Base-by-base conservation (phyloP, 768 basidiomycete species). In the Tylopilus rubrobrunneus region DNA sequence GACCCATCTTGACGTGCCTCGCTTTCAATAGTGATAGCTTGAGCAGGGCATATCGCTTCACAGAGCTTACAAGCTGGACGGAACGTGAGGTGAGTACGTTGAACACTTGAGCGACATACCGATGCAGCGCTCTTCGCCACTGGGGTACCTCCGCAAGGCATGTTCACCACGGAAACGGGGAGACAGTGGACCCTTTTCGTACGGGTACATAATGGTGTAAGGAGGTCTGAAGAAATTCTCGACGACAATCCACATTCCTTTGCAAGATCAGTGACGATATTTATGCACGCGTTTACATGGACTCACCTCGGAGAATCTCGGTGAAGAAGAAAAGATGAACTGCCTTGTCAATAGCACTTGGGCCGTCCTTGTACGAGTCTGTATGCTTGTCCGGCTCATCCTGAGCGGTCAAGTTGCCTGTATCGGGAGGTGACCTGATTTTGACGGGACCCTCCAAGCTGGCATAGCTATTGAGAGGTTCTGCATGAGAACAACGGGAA, bases 81-180 rank as follows among this genome's bases (percentile, higher is more conserved):
- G 40, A 49, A 39, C 27, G 21, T 60, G 34, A 68, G 50, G 10
- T 10, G 19, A 47, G 37, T 10, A 40, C 37, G 33, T 37, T 54
- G 40, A 46, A 21, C 14, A 36, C 23, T 27, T 15, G 21, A 25
- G 41, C 3, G 19, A 77, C 90, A 62, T 63, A 94, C 96, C 96
- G 57, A 99, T 99, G 74, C 97, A 99, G 43, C 97, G 85, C 71
- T 99, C 97, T 75, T 99, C 97, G 23, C 97, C 97, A 58, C 87
- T 95, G 14, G 97, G 93, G 72, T 99, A 99, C 62, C 97, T 78
- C 55, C 97, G 85, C 56, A 99, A 75, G 29, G 97, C 97, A 72
- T 99, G 97, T 72, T 99, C 97, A 45, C 97, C 97, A 66, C 97
- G 87, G 79, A 99, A 99, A 56, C 97, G 91, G 46, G 97, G 94